A percentile compares a stretch with the other conserved stretches of the same genome.
phyloP scores from a whole-genome alignment of 805 yeast genomes.

The Ogataea glucozyma region DNA sequence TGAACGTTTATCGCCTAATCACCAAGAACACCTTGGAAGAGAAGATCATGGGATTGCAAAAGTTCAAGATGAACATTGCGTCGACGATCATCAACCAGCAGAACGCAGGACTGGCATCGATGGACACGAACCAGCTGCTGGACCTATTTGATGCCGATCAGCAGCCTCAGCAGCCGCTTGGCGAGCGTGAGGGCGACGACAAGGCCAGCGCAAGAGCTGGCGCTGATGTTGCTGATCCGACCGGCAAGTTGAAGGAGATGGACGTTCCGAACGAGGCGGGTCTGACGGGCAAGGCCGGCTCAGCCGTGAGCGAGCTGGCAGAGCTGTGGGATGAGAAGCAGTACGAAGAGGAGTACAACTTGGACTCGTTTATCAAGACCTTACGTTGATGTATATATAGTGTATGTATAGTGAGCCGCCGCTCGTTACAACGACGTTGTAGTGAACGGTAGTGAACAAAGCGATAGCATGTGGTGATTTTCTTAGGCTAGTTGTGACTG shows the following conservation, averaged over 20 bases:
- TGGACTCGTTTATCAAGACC: constrained; percentile 88
- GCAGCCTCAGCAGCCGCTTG: constrained; percentile 24
- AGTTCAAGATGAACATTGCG: constrained; percentile 96
- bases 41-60: constrained; percentile 96
- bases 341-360: constrained; percentile 94
- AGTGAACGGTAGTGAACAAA: not conserved
- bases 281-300: constrained; percentile 80
- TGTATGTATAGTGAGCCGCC: not conserved
- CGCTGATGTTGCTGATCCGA: constrained; percentile 21
- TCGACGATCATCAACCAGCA: constrained; percentile 96
- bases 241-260: constrained; percentile 22
- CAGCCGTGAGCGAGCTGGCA: constrained; percentile 83
- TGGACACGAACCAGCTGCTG: constrained; percentile 93
- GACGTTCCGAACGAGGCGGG: constrained; percentile 64
- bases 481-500: too few relatives aligned
- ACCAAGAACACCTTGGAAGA: constrained; percentile 94
- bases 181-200: constrained; percentile 27
- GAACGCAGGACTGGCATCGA: constrained; percentile 90
- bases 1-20: constrained; percentile 91
- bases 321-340: constrained; percentile 97
- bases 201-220: constrained; percentile 22
- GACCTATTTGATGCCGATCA: constrained; percentile 85
- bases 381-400: constrained; percentile 35
- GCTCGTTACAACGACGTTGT: not conserved
- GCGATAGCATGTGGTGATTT: too few relatives aligned